Evolutionary conservation across 179 eudicot species (phyloP).

Genomic region (Beta lomatogona): DNA sequence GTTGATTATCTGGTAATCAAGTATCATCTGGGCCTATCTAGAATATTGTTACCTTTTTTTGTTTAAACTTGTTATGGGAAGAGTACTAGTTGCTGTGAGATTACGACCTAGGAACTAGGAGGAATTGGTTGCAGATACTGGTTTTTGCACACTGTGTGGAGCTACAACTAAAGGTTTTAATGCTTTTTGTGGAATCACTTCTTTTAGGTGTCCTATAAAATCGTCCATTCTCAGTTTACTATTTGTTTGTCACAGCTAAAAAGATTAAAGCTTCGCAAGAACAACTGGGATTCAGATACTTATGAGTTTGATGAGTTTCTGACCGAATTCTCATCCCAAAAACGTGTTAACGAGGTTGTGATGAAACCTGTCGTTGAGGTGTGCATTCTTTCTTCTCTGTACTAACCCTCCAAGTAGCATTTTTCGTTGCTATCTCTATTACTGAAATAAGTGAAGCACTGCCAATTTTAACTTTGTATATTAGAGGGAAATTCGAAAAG

Average conservation of each 20-base stretch:
- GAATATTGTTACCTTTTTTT: conserved; percentile 21
- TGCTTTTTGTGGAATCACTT: neutral
- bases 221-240: neutral
- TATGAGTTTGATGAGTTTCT: conserved; percentile 83
- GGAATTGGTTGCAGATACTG: conserved; percentile 84
- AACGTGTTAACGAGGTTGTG: conserved; percentile 81
- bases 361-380: conserved; percentile 91
- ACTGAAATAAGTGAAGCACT: neutral
- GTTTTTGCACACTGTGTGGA: conserved; percentile 95
- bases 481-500: conserved; percentile 4
- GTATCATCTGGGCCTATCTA: neutral
- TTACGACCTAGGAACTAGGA: conserved; percentile 80
- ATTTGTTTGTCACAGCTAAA: conserved; percentile 55
- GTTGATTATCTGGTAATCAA: neutral
- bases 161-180: conserved; percentile 80
- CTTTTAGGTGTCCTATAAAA: neutral
- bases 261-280: conserved; percentile 77
- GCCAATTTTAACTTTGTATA: neutral
- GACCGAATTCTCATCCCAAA: conserved; percentile 80
- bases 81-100: conserved; percentile 94
- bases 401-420: neutral
- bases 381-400: conserved; percentile 23
- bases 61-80: conserved; percentile 55
- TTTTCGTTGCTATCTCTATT: neutral
- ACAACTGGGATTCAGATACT: conserved; percentile 91